phyloP scores from a whole-genome alignment of 441 rosid species.

The Hura crepitans region DNA sequence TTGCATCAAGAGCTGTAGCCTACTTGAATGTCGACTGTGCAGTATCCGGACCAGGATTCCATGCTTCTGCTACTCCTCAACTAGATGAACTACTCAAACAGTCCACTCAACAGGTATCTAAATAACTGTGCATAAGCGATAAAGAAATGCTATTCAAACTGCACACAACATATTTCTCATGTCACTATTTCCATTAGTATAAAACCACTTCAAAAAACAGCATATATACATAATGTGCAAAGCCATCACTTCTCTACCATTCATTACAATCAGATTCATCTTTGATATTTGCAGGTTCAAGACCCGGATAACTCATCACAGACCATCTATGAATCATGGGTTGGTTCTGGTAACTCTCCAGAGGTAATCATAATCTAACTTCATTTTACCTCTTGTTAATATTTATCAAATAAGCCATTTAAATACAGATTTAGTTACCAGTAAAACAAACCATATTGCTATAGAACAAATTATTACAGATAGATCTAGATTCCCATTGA shows the following conservation, averaged over 20 bases:
- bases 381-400: slow-evolving; percentile 8
- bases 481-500: slow-evolving; percentile 6
- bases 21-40: slow-evolving; percentile 74
- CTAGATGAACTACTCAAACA: slow-evolving; percentile 63
- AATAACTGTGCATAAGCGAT: neutral
- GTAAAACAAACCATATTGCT: neutral
- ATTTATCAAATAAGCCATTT: slow-evolving; percentile 3
- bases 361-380: slow-evolving; percentile 38
- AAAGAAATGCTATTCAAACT: neutral
- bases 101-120: slow-evolving; percentile 61
- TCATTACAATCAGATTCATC: slow-evolving; percentile 6
- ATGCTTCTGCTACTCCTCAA: slow-evolving; percentile 76
- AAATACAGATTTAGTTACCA: neutral
- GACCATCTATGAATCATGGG: slow-evolving; percentile 67
- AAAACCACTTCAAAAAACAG: slow-evolving; percentile 12
- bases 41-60: slow-evolving; percentile 62
- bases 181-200: neutral
- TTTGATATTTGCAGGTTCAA: slow-evolving; percentile 46
- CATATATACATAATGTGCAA: neutral
- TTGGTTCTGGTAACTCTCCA: slow-evolving; percentile 37
- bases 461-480: neutral
- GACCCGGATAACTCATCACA: slow-evolving; percentile 77
- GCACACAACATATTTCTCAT: slow-evolving; percentile 8
- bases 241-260: neutral
- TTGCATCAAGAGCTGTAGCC: slow-evolving; percentile 69